Evolutionary conservation across 208 protist species (phyloP).

Genomic region (Trypanosoma vivax): DNA sequence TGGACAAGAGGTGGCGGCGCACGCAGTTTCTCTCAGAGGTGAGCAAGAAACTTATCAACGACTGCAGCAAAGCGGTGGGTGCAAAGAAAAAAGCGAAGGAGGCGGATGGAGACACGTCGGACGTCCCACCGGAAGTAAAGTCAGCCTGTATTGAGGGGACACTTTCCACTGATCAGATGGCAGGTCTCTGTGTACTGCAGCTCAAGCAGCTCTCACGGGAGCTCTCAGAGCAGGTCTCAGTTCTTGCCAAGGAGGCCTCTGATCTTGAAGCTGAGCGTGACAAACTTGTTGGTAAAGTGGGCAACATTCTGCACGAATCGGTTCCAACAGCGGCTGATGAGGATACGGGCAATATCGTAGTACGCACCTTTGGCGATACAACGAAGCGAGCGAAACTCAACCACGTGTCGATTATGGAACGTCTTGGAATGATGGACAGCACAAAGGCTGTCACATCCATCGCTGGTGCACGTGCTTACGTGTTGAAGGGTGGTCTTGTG

Average conservation of each 20-base stretch:
- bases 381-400: conserved; percentile 66
- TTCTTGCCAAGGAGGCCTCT: conserved; percentile 54
- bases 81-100: conserved; percentile 92
- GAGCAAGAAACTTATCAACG: conserved; percentile 86
- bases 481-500: conserved; percentile 95
- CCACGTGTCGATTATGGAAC: conserved; percentile 92
- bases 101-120: conserved; percentile 57
- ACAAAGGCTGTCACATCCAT: conserved; percentile 80
- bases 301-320: conserved; percentile 96
- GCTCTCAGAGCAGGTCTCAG: conserved; percentile 46
- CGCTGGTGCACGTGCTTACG: conserved; percentile 96
- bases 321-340: conserved; percentile 95
- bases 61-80: conserved; percentile 85
- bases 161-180: conserved; percentile 51
- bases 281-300: conserved; percentile 79
- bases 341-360: conserved; percentile 87
- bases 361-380: conserved; percentile 82
- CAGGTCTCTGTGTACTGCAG: conserved; percentile 75
- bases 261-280: conserved; percentile 66
- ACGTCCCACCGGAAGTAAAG: conserved; percentile 55
- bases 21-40: conserved; percentile 77
- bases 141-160: conserved; percentile 40
- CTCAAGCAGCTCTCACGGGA: conserved; percentile 86
- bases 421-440: conserved; percentile 86
- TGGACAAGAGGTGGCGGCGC: conserved; percentile 90